Evolutionary conservation across 805 yeast species (phyloP), one percentile per base, ranked within the genome.

Genomic region (Scheffersomyces coipomensis): DNA sequence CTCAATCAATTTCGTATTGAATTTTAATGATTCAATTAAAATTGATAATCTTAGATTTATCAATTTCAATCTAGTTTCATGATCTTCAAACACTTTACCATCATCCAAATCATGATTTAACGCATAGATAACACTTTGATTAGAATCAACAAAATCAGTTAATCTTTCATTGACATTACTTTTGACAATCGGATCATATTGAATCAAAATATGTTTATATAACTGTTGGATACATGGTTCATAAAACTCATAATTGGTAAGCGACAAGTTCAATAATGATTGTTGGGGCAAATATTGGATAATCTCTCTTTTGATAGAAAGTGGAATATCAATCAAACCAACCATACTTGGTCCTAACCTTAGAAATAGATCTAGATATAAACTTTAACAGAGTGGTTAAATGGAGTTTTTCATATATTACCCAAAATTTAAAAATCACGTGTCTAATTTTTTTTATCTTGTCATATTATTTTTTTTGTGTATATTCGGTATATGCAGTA

Each of bases 161-260:
- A 44, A 43, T 33, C 58, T 33, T 13, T 27, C 18, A 15, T 37
- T 19, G 18, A 33, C 25, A 8, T 13, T 8, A 35, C 18, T 15
- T 17, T 26, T 9, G 35, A 38, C 22, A 8, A 40, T 40, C 27
- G 49, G 39, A 23, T 40, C 25, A 35, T 16, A n/a, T 37, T 43
- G 46, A 8, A 43, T 40, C 17, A 48, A 40, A 13, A 68, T 46
- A 13, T 46, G 48, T 8, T 45, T 40, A 48, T 67, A 67, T 26
- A 68, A 47, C 33, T 58, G 48, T 16, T 40, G 33, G 32, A 57
- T 37, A 38, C 67, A 62, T 11, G 68, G 68, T 35, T 55, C 47
- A 44, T 67, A 67, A 39, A 64, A 62, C 22, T 48, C 46, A 44
- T 43, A 67, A 48, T 64, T 66, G 19, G 73, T 64, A 18, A 48